These are phyloP conservation scores for Leccinum solheimii DNA, from an alignment of 1,284 basidiomycete species.

Conservation along the genomic window DNA sequence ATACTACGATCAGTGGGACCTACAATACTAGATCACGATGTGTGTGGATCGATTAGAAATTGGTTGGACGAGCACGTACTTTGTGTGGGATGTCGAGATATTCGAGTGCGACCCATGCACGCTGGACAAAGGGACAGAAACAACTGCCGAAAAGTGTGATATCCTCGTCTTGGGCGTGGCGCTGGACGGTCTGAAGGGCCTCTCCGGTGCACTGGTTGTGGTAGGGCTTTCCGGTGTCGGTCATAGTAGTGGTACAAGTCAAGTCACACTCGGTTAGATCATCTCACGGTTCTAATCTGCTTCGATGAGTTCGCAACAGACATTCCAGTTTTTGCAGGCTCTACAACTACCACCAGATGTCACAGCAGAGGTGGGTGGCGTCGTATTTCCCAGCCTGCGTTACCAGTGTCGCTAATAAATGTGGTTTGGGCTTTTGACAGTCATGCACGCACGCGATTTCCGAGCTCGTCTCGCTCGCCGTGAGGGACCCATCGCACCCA, in stretches of 20 bases:
- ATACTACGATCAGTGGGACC: slow-evolving; percentile 10
- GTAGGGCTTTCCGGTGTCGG: slow-evolving; percentile 32
- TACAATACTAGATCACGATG: slow-evolving; percentile 36
- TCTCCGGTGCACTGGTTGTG: slow-evolving; percentile 40
- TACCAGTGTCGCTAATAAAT: background rate
- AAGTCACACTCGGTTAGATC: background rate
- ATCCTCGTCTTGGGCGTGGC: slow-evolving; percentile 25
- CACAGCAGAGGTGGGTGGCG: slow-evolving; percentile 22
- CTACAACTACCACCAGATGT: slow-evolving; percentile 24
- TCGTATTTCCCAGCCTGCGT: background rate
- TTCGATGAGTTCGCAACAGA: slow-evolving; percentile 17
- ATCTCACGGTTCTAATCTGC: background rate
- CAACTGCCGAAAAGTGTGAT: slow-evolving; percentile 42
- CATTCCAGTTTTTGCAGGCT: slow-evolving; percentile 15
- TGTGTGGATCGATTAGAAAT: background rate
- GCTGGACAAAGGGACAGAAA: slow-evolving; percentile 50
- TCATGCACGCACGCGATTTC: slow-evolving; percentile 20
- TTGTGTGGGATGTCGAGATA: slow-evolving; percentile 39
- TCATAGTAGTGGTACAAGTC: slow-evolving; percentile 8
- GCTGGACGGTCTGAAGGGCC: slow-evolving; percentile 39
- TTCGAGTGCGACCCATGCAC: slow-evolving; percentile 45
- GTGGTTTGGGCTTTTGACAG: slow-evolving; percentile 10
- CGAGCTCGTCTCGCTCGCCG: slow-evolving; percentile 22
- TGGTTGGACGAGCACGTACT: slow-evolving; percentile 16
- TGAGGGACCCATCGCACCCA: slow-evolving; percentile 1